Percentiles rank a stretch among this genome's conserved stretches.
Conservation (phyloP, 148 eudicot genomes). For the Dysphania ambrosioides region DNA sequence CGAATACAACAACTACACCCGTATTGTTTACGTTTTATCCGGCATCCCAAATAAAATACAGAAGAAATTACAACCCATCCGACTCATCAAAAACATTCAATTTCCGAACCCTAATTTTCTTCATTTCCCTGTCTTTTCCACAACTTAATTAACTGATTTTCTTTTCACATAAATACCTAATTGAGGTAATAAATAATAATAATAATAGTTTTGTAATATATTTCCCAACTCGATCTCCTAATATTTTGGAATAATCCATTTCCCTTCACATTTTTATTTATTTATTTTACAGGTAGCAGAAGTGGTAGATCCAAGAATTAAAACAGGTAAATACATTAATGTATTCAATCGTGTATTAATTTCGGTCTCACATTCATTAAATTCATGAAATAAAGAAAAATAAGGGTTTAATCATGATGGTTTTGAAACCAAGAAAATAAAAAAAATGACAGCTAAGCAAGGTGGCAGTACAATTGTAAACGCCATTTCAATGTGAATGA, state of each 20-base stretch:
- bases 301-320: slow-evolving; percentile 15
- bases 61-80: background rate
- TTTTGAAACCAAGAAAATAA: no score
- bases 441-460: background rate
- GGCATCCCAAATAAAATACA: background rate
- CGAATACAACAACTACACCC: background rate
- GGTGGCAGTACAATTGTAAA: background rate
- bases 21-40: slow-evolving; percentile 8
- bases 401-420: no score
- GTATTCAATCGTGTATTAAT: background rate
- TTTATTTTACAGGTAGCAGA: no score
- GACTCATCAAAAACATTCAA: background rate
- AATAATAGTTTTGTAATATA: background rate
- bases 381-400: no score
- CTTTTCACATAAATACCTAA: background rate
- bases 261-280: no score
- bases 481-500: background rate
- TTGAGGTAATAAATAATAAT: background rate
- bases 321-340: slow-evolving; percentile 7
- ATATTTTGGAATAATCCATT: background rate
- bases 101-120: slow-evolving; percentile 4
- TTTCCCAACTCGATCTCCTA: background rate
- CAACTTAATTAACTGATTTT: slow-evolving; percentile 20
- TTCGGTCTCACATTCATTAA: background rate
- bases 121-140: background rate